phyloP scores from a whole-genome alignment of 2,329 filamentous ascomycete genomes.

The Calonectria ilicicola region DNA sequence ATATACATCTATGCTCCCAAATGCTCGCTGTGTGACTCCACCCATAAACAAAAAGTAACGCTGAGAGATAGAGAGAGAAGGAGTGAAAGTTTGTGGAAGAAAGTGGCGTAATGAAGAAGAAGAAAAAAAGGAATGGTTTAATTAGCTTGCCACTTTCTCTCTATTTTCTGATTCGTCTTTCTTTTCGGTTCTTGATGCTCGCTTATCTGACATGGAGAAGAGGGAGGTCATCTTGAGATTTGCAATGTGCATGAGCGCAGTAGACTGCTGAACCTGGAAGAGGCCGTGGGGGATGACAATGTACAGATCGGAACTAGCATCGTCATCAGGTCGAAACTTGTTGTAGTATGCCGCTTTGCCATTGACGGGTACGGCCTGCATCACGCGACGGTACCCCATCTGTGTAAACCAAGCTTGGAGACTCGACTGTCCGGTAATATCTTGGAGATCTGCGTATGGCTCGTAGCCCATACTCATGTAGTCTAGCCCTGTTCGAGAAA shows the following conservation, averaged over 20 bases:
- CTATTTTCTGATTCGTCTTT: background rate
- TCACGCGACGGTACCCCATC: conserved; percentile 27
- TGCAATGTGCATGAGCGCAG: conserved; percentile 32
- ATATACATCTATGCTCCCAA: background rate
- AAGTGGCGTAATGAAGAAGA: background rate
- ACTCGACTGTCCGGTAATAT: conserved; percentile 4
- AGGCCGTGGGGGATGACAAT: conserved; percentile 29
- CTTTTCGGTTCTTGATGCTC: background rate
- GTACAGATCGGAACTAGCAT: conserved; percentile 27
- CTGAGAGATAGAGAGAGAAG: no score
- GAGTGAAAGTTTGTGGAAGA: background rate
- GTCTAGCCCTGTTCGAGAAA: conserved; percentile 28
- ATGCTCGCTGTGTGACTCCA: background rate
- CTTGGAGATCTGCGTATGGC: conserved; percentile 24
- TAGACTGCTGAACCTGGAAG: conserved; percentile 27
- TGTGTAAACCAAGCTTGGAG: conserved; percentile 18
- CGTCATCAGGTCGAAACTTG: conserved; percentile 35
- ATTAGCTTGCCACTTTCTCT: background rate
- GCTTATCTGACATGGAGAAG: background rate
- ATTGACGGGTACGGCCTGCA: conserved; percentile 29
- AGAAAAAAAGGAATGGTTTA: background rate
- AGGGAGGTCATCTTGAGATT: conserved; percentile 24
- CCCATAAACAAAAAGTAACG: background rate
- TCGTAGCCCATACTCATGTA: conserved; percentile 37
- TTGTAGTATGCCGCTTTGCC: conserved; percentile 36